Conservation (phyloP, 139 green algal genomes). For the Penium margaritaceum region DNA sequence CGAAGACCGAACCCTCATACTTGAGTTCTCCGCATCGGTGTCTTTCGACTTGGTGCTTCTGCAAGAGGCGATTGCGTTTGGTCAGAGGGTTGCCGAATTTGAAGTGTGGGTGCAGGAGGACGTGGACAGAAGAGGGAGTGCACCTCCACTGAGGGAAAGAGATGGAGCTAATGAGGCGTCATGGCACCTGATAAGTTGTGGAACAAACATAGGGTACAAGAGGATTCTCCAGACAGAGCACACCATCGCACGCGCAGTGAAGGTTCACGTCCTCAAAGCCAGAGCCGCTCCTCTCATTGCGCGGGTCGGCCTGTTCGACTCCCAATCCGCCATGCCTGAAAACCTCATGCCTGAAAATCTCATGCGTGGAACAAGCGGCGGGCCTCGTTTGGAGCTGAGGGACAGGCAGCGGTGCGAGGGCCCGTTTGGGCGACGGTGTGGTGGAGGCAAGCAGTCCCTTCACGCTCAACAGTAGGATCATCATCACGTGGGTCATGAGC, state of each 20-base stretch:
- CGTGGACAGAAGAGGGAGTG: too few relatives aligned
- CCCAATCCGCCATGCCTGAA: too few relatives aligned
- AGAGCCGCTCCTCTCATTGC: background rate
- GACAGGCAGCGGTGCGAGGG: too few relatives aligned
- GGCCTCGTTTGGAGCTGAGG: too few relatives aligned
- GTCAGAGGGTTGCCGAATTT: background rate
- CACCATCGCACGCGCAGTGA: background rate
- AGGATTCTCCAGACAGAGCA: background rate
- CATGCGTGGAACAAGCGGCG: too few relatives aligned
- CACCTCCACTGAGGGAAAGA: too few relatives aligned
- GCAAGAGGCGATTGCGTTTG: background rate
- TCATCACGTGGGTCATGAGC: too few relatives aligned
- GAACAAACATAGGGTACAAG: slow-evolving; percentile 4
- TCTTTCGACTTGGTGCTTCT: background rate
- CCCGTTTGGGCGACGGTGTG: too few relatives aligned
- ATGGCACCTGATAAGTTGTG: background rate
- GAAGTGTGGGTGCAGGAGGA: background rate
- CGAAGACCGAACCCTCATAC: background rate
- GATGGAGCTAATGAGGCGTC: too few relatives aligned
- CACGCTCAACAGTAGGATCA: too few relatives aligned
- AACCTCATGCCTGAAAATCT: too few relatives aligned
- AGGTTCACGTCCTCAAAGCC: background rate
- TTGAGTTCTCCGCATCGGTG: background rate
- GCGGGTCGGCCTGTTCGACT: background rate
- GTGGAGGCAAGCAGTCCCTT: too few relatives aligned